Base-by-base conservation (phyloP, 2,329 filamentous ascomycete species). In the Stagonosporopsis chrysanthemi region DNA sequence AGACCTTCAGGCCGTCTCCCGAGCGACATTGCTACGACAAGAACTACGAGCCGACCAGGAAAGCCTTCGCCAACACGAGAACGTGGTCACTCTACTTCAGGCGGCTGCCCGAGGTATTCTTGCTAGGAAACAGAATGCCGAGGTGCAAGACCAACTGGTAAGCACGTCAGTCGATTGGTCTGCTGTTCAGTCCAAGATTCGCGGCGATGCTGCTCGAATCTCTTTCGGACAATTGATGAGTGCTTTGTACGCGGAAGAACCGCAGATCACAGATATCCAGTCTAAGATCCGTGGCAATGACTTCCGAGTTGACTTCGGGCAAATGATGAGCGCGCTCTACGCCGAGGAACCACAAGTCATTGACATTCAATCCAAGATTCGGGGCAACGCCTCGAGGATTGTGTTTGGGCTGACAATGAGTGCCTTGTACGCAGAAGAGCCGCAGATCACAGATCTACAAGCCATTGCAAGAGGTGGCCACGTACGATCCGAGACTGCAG, bases 21-120 rank as follows among this genome's bases (percentile, higher is more conserved):
- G 80, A 52, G 81, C 80, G 26, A 68, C 76, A 47, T 64, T 81
- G 6, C 61, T 78, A 33, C 75, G 81, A 52, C 66, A 75, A 56
- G 65, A 71, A 17, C 45, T 76, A 43, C 71, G 72, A 28, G 54
- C 71, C 14, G 69, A 78, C 36, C 72, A 72, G 52, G 70, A 75
- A 39, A 68, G 54, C 40, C 66, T 79, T 38, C 71, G 75, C 31
- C 72, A 74, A 41, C 66, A 77, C 19, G 78, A 80, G 52, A 69
- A 73, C 24, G 58, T 72, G n/a, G 70, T 81, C 59, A 80, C 80
- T 48, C 77, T 80, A 50, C 75, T 92, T 56, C 90, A 93, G 78
- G 86, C 89, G 66, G 84, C 84, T 57, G 82, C 85, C 33, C 84
- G 89, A 75, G 90, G 73, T 24, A 64, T 66, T 40, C 63, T 76